phyloP scores from a whole-genome alignment of 257 asterid genomes.

The Primulina huaijiensis region DNA sequence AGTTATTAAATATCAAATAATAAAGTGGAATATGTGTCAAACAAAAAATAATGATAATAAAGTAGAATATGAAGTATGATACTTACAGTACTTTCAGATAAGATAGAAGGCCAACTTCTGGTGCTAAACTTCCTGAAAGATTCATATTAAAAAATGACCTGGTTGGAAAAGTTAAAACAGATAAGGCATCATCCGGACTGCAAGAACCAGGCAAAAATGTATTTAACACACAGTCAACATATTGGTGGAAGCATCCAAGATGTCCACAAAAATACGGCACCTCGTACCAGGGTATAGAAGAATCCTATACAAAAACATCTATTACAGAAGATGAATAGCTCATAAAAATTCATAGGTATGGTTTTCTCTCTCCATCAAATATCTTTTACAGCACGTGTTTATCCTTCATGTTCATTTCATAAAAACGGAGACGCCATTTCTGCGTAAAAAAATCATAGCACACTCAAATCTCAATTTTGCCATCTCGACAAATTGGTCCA shows the following conservation, averaged over 20 bases:
- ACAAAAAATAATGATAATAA: too few species aligned
- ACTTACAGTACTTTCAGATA: slow-evolving; percentile 67
- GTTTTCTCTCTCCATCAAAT: slow-evolving; percentile 1
- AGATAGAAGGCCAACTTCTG: slow-evolving; percentile 72
- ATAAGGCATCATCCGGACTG: background rate
- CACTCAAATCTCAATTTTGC: background rate
- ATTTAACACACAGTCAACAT: background rate
- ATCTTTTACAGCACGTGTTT: background rate
- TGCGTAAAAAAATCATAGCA: background rate
- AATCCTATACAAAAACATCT: background rate
- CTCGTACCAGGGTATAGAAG: background rate
- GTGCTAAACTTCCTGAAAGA: slow-evolving; percentile 72
- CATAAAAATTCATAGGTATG: background rate
- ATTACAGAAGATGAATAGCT: background rate
- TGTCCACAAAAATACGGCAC: slow-evolving; percentile 2
- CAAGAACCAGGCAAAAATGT: slow-evolving; percentile 4
- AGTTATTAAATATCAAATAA: slow-evolving; percentile 4
- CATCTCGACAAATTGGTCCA: too few species aligned
- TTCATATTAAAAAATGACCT: slow-evolving; percentile 51
- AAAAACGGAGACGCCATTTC: background rate
- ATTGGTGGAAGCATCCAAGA: background rate
- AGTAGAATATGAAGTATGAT: slow-evolving; percentile 19
- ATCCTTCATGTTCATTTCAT: background rate
- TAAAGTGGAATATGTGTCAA: too few species aligned
- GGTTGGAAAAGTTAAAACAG: slow-evolving; percentile 22